Evolutionary conservation across 75 land plant species (phyloP), one percentile per base, ranked within the genome.

Genomic region (Pseudotsuga menziesii): DNA sequence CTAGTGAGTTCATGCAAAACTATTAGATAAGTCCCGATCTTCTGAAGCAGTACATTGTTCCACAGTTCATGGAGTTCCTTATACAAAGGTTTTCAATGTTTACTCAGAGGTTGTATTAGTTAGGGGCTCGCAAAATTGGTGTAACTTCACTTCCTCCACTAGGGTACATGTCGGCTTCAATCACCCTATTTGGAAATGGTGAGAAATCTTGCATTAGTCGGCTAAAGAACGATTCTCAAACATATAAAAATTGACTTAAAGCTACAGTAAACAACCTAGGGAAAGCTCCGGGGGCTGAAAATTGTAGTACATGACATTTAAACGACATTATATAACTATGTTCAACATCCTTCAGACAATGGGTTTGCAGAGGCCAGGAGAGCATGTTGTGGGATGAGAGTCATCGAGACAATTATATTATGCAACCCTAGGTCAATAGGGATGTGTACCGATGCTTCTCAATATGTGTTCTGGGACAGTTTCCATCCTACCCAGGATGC

Each of bases 351-450:
- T 27, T 11, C 82, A 13, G 83, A 87, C 15, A 80, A 87, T 57
- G 95, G 32, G 32, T 29, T 29, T 29, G 32, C 1, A 29, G 90
- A 92, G 80, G 77, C 87, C 14, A 85, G 86, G 22, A 89, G 58
- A 76, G 93, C 89, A 4, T 95, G 98, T 76, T 92, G 98, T 63
- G 96, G 96, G 5, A 93, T 97, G 4, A 91, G 97, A 19, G 74
- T 60, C 1, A 76, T 93, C 15, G 96, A 96, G 76, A 82, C 87
- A 13, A 72, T 85, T 0, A 70, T 89, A 19, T n/a, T 91, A 36
- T 92, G 98, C 90, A 92, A 92, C 71, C 61, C 80, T 11, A 54
- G 75, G 26, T 84, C 90, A 0, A 48, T 80, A 15, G 91, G 93
- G 16, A 95, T 90, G 16, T 95, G 95, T 70, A 23, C 62, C 4